Evolutionary conservation across 495 filamentous ascomycete genomes (phyloP).

Genomic region (Neurospora sp.): DNA sequence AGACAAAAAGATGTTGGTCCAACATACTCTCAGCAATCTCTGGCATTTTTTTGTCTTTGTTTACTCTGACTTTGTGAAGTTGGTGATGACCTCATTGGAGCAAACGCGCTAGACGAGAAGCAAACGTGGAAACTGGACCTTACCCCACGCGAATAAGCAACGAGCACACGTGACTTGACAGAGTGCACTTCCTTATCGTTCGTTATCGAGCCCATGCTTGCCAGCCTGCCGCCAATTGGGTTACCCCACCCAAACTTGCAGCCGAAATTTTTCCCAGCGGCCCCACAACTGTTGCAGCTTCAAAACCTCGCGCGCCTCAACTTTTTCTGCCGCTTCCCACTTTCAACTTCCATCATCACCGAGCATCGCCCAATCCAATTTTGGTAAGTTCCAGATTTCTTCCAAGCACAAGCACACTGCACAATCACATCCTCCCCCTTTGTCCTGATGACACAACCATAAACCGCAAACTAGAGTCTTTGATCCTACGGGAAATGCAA

Average conservation of each 20-base stretch:
- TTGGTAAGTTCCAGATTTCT: conserved; percentile 16
- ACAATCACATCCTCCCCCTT: background rate
- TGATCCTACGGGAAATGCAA: conserved; percentile 92
- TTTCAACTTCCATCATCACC: conserved; percentile 8
- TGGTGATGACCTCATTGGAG: background rate
- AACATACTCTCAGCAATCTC: conserved; percentile 62
- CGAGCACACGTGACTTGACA: conserved; percentile 13
- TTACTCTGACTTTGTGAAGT: background rate
- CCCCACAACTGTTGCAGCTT: conserved; percentile 19
- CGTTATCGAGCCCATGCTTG: background rate
- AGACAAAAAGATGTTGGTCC: background rate
- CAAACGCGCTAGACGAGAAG: background rate
- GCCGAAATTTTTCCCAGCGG: conserved; percentile 13
- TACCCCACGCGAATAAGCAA: conserved; percentile 11
- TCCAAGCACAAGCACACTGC: conserved; percentile 1
- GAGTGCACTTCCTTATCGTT: background rate
- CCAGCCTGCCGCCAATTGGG: background rate
- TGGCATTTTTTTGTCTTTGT: conserved; percentile 45
- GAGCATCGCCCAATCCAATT: conserved; percentile 6
- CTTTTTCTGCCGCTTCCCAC: conserved; percentile 10
- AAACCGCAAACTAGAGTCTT: conserved; percentile 99
- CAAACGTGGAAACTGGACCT: background rate
- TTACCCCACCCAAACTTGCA: conserved; percentile 1
- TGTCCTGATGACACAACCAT: conserved; percentile 48
- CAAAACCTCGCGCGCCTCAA: conserved; percentile 18